These are phyloP conservation scores for Rhodamnia rubescens DNA, from an alignment of 345 rosid genomes.

Conservation along the genomic window DNA sequence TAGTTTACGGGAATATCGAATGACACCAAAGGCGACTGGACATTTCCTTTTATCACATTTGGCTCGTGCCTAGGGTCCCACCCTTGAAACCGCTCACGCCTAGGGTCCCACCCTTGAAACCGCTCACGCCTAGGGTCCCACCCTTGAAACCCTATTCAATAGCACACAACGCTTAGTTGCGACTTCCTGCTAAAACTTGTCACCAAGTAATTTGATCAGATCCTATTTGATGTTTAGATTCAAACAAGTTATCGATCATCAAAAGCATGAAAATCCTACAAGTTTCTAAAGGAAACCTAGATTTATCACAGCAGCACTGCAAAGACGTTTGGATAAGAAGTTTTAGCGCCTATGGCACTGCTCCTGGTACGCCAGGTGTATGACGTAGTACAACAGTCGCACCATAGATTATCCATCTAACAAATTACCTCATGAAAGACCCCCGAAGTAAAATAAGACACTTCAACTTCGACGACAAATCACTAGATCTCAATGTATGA, in stretches of 20 bases:
- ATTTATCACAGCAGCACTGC: fast-evolving
- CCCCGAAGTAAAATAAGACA: neutral
- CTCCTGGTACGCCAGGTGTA: neutral
- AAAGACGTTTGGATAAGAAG: neutral
- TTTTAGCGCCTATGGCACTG: neutral
- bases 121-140: too few species aligned
- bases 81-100: too few species aligned
- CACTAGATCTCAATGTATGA: neutral
- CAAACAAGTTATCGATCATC: neutral
- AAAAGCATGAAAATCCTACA: neutral
- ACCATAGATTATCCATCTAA: neutral
- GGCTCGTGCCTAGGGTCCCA: too few species aligned
- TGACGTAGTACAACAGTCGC: fast-evolving
- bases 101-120: too few species aligned
- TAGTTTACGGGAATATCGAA: too few species aligned
- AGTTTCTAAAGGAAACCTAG: neutral
- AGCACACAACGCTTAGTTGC: too few species aligned
- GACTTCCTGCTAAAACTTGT: neutral
- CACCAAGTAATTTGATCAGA: neutral
- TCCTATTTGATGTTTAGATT: neutral
- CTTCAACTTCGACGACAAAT: neutral
- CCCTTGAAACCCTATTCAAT: too few species aligned
- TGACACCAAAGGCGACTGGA: too few species aligned
- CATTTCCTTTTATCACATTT: too few species aligned
- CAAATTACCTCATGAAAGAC: neutral